Base-by-base conservation (phyloP, 1,139 yeast species). In the Pichia sp. region DNA sequence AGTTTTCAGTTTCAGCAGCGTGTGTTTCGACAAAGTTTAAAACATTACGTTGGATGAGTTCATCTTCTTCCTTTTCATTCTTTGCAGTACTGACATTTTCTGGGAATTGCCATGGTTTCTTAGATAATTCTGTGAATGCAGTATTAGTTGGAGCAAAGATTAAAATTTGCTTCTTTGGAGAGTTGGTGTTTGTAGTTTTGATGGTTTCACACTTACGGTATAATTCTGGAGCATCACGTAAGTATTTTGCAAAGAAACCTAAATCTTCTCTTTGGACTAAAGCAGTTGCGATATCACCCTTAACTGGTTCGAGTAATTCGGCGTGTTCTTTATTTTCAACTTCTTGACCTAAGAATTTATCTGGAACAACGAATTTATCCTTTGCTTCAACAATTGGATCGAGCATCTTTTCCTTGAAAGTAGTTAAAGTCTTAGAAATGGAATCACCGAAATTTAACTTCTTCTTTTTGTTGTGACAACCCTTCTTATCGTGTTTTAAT, bases 101-200 rank as follows among this genome's bases (percentile, higher is more conserved):
- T 1, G 91, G 90, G 61, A 81, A 83, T 58, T 81, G 81, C 90
- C 90, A 83, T 32, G 90, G 90, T 58, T 83, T 83, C 51, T 65
- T 38, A 1, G 15, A n/a, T 12, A 50, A 14, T 4, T 30, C 18
- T 54, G 62, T 66, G 24, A 84, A 67, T 4, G 86, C 86, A 19
- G 64, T 62, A 58, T 84, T 77, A 2, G 77, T 68, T 7, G 91
- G 90, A 3, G 88, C 83, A 57, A 84, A 73, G 8, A 84, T 50
- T 17, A 65, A 37, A 67, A 53, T 76, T 70, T 65, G 79, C 8
- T 35, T 47, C 9, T 27, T 28, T n/a, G 34, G 7, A 3, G n/a
- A 9, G 5, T 50, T 39, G 40, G 53, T 48, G 40, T 54, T 50
- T 36, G 41, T 45, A 40, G 42, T 50, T 10, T 54, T 53, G n/a